A percentile compares a stretch with the other conserved stretches of the same genome.
Conservation (phyloP, 441 rosid species). For the Populus hybrid region DNA sequence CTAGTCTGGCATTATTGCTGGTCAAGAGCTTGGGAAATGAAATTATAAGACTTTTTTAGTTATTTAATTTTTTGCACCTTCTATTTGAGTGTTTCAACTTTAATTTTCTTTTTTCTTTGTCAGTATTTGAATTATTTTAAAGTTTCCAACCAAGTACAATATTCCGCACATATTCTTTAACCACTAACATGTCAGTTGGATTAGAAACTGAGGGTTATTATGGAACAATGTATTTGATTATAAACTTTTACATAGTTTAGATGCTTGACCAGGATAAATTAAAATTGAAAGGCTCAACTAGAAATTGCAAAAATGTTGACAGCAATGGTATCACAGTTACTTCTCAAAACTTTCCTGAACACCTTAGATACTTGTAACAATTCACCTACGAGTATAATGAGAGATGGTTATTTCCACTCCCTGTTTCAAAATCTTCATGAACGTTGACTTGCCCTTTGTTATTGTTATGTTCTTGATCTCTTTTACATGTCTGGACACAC, state of each 20-base stretch:
- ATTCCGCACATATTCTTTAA: background rate
- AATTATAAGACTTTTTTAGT: background rate
- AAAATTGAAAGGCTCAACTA: background rate
- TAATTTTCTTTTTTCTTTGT: background rate
- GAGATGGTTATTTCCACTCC: background rate
- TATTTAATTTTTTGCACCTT: background rate
- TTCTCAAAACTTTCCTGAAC: background rate
- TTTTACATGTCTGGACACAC: background rate
- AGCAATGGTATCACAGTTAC: background rate
- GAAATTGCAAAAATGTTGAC: background rate
- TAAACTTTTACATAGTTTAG: background rate
- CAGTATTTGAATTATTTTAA: background rate
- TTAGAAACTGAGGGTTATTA: background rate
- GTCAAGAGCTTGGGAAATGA: background rate
- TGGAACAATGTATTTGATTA: background rate
- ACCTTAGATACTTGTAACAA: background rate
- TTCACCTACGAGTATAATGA: background rate
- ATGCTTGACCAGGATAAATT: background rate
- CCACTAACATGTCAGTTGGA: background rate
- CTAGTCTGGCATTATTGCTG: background rate
- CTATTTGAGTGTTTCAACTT: background rate
- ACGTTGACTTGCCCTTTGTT: background rate
- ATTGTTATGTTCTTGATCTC: background rate
- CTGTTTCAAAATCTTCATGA: background rate
- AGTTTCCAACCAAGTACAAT: background rate